These are phyloP conservation scores for Thalassiosira oceanica DNA, from an alignment of 352 stramenopile species.

Conservation along the genomic window DNA sequence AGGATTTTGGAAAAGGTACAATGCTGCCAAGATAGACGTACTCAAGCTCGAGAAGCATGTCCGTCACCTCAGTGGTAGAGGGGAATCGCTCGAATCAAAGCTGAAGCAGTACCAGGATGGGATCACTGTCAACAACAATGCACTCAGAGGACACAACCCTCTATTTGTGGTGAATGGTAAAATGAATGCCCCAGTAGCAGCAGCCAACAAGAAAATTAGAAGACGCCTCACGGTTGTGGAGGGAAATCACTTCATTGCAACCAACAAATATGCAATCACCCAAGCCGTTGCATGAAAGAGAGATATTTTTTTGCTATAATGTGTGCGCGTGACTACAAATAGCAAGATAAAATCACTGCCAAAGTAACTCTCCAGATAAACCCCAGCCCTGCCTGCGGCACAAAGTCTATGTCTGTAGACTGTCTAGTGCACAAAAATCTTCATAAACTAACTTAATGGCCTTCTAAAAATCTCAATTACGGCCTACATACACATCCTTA, in stretches of 20 bases:
- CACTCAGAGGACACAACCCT: conserved; percentile 87
- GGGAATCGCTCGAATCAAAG: conserved; percentile 87
- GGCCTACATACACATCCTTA: too few species aligned
- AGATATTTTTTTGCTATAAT: too few species aligned
- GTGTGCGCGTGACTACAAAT: too few species aligned
- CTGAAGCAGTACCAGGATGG: conserved; percentile 91
- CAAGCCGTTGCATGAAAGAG: background rate
- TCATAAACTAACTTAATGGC: too few species aligned
- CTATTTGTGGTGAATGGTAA: conserved; percentile 91
- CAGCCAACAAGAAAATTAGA: conserved; percentile 3
- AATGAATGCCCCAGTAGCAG: conserved; percentile 26
- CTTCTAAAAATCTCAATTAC: too few species aligned
- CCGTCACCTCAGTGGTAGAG: conserved; percentile 83
- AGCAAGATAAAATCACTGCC: too few species aligned
- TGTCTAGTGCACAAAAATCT: too few species aligned
- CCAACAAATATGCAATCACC: background rate
- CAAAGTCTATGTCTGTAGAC: too few species aligned
- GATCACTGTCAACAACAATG: conserved; percentile 89
- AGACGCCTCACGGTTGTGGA: conserved; percentile 19
- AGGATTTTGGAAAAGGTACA: conserved; percentile 92
- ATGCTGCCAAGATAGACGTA: conserved; percentile 91
- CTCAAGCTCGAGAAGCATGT: conserved; percentile 82
- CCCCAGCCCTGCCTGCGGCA: too few species aligned
- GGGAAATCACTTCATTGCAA: conserved; percentile 20
- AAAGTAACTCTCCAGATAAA: too few species aligned